Evolutionary conservation across 192 early-diverging fungal genomes (phyloP).

Genomic region (Gryganskiella cystojenkinii): DNA sequence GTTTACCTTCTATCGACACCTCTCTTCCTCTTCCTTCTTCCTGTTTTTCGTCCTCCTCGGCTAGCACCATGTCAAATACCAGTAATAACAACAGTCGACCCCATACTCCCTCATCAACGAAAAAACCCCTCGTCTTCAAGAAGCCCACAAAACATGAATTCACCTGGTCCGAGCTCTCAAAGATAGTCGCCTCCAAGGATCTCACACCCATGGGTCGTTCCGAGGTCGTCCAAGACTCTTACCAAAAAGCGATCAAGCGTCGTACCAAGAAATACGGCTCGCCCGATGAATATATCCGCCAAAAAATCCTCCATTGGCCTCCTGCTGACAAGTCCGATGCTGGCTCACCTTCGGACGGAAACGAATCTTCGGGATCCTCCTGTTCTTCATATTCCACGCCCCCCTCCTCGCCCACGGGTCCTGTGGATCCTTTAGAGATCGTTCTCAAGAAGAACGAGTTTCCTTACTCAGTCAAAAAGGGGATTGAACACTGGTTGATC

Average conservation of each 20-base stretch:
- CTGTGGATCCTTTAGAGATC: slow-evolving; percentile 38
- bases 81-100: background rate
- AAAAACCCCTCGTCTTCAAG: slow-evolving; percentile 48
- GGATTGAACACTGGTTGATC: slow-evolving; percentile 51
- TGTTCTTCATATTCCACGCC: slow-evolving; percentile 9
- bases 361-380: slow-evolving; percentile 31
- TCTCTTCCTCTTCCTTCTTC: no score
- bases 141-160: slow-evolving; percentile 50
- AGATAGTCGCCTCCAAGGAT: slow-evolving; percentile 39
- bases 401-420: slow-evolving; percentile 35
- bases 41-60: no score
- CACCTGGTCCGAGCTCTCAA: slow-evolving; percentile 27
- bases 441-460: slow-evolving; percentile 47
- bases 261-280: slow-evolving; percentile 48
- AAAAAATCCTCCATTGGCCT: slow-evolving; percentile 44
- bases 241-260: slow-evolving; percentile 38
- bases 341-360: slow-evolving; percentile 19
- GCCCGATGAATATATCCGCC: slow-evolving; percentile 49
- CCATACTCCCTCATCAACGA: slow-evolving; percentile 15
- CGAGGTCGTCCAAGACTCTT: slow-evolving; percentile 30
- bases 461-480: slow-evolving; percentile 42
- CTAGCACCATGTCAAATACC: background rate
- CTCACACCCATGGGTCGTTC: slow-evolving; percentile 38
- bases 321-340: slow-evolving; percentile 12
- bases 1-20: background rate